Evolutionary conservation across 2,329 filamentous ascomycete genomes (phyloP).

Genomic region (Calycina herbarum): DNA sequence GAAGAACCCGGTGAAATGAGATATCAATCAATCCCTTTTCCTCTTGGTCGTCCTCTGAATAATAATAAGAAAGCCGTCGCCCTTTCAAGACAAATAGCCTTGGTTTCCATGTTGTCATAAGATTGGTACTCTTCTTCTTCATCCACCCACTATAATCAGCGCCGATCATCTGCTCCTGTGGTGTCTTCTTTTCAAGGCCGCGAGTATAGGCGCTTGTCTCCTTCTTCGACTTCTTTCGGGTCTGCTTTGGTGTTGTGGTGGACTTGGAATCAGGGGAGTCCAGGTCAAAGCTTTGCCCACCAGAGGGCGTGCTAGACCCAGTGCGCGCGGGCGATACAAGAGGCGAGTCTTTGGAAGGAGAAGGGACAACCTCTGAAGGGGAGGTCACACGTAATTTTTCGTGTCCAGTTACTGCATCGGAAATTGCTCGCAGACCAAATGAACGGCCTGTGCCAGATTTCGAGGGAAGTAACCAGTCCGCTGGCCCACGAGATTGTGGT

Average conservation of each 20-base stretch:
- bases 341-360: constrained; percentile 52
- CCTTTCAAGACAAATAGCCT: constrained; percentile 94
- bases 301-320: constrained; percentile 70
- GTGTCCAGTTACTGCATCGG: constrained; percentile 64
- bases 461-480: constrained; percentile 54
- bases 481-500: constrained; percentile 40
- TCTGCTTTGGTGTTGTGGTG: constrained; percentile 46
- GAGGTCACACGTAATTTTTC: constrained; percentile 55
- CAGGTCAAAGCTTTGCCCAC: constrained; percentile 71
- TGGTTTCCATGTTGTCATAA: constrained; percentile 98
- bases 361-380: constrained; percentile 45
- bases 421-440: constrained; percentile 79
- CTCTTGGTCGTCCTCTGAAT: constrained; percentile 86
- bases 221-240: constrained; percentile 79
- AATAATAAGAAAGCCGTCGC: constrained; percentile 90
- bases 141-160: constrained; percentile 98
- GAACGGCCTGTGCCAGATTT: constrained; percentile 49
- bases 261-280: constrained; percentile 70
- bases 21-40: constrained; percentile 98
- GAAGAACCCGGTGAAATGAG: constrained; percentile 93
- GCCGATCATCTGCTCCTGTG: constrained; percentile 77
- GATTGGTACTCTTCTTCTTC: constrained; percentile 96
- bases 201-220: constrained; percentile 91
- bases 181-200: constrained; percentile 77
- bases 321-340: constrained; percentile 70